Base-by-base conservation (phyloP, 495 filamentous ascomycete species). In the Talaromyces ruber region DNA sequence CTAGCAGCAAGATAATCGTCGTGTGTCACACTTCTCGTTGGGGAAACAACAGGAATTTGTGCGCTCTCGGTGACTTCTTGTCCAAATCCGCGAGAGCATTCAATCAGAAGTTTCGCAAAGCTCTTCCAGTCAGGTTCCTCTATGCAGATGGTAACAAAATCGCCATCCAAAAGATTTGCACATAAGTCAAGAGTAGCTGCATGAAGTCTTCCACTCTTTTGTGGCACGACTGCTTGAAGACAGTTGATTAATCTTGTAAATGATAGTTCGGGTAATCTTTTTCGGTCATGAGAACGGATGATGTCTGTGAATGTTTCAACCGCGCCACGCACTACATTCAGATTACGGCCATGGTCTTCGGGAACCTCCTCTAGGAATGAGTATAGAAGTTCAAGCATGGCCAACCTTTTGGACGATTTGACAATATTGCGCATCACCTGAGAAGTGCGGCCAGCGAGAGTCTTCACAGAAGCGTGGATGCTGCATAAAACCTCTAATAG, bases 401-500 rank as follows among this genome's bases (percentile, higher is more conserved):
- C 85, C 58, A 84, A 82, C 30, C 90, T 88, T 63, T 90, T 84
- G 64, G 91, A 89, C 4, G 92, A 96, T 66, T 82, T 87, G 65
- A 88, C 89, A 7, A 96, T 75, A 68, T 89, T 92, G 68, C 82
- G 81, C 37, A 94, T 82, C 18, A 88, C 85, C 55, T 85, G 83
- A 80, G 92, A 96, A 6, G 90, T 86, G 24, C 84, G 83, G 37
- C 89, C 86, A 58, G 85, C 82, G 18, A 93, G 79, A 56, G 79
- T 79, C 32, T 81, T 82, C 21, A 96, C 83, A 21, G 91, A 84
- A 56, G 88, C 86, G 70, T 92, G 88, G 26, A 93, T 90, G 60
- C 86, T 88, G 72, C 90, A 93, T 57, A 97, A 79, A 16, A 94
- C 83, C 68, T 90, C 85, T 22, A 97, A 74, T 66, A 90, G 90